These are phyloP conservation scores for Erythrobasidium hasegawianum DNA, from an alignment of 1,284 basidiomycete species.

Conservation along the genomic window DNA sequence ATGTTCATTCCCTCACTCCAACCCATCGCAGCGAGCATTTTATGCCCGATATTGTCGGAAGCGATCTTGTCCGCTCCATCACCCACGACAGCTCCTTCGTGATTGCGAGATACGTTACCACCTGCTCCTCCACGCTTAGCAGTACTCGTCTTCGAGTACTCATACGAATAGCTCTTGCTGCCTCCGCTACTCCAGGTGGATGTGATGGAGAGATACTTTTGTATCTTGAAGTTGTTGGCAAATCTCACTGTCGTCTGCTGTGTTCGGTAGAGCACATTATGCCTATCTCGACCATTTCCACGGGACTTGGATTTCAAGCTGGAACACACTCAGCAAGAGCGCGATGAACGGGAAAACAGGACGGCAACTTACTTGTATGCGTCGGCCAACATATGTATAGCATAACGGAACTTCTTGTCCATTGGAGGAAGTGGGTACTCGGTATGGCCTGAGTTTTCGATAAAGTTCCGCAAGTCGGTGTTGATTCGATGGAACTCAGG, in stretches of 20 bases:
- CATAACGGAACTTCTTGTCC: slow-evolving; percentile 63
- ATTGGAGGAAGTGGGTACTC: slow-evolving; percentile 70
- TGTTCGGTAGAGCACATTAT: slow-evolving; percentile 30
- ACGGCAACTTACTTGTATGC: slow-evolving; percentile 57
- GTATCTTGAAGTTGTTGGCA: slow-evolving; percentile 20
- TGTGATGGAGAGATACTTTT: slow-evolving; percentile 18
- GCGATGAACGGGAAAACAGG: too few relatives aligned
- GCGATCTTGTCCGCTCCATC: slow-evolving; percentile 68
- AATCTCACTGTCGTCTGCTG: slow-evolving; percentile 7
- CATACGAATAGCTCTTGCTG: slow-evolving; percentile 3
- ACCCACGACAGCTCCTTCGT: slow-evolving; percentile 71
- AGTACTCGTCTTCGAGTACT: neutral
- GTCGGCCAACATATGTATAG: slow-evolving; percentile 69
- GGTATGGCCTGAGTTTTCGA: slow-evolving; percentile 56
- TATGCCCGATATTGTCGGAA: slow-evolving; percentile 66
- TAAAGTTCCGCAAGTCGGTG: slow-evolving; percentile 65
- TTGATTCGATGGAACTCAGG: slow-evolving; percentile 56
- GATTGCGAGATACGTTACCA: slow-evolving; percentile 53
- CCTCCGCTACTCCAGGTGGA: slow-evolving; percentile 12
- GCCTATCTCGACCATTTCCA: slow-evolving; percentile 11
- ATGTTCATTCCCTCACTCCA: slow-evolving; percentile 35
- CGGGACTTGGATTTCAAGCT: slow-evolving; percentile 28
- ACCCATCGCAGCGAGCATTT: slow-evolving; percentile 69
- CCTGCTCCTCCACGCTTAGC: slow-evolving; percentile 41
- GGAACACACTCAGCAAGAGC: too few relatives aligned